These are phyloP conservation scores for Lasiodiplodia sp. DNA, from an alignment of 2,329 filamentous ascomycete genomes.

Conservation along the genomic window DNA sequence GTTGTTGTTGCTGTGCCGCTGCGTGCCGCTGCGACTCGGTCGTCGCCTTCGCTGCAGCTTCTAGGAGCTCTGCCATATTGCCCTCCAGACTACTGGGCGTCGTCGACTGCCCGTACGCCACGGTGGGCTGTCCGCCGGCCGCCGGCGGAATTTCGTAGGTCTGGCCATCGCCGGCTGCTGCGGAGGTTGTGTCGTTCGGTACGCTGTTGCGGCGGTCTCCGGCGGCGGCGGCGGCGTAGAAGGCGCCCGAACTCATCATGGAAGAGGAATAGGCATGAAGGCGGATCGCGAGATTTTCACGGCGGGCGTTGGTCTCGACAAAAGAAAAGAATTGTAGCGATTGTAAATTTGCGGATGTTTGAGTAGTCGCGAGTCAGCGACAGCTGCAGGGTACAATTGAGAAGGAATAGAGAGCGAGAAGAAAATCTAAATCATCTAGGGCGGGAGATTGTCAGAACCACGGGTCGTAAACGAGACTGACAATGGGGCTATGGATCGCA, in stretches of 20 bases:
- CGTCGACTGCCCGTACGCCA: background rate
- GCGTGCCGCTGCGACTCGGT: slow-evolving; percentile 34
- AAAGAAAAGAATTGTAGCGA: background rate
- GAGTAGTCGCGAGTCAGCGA: too few relatives aligned
- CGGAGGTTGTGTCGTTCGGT: background rate
- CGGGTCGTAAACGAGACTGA: background rate
- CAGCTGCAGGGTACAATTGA: background rate
- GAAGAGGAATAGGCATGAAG: background rate
- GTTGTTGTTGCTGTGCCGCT: background rate
- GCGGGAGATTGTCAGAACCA: slow-evolving; percentile 11
- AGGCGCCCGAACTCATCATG: slow-evolving; percentile 22
- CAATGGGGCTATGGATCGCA: background rate
- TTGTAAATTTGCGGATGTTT: background rate
- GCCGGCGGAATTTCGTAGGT: background rate
- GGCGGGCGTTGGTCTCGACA: background rate
- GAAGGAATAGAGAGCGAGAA: background rate
- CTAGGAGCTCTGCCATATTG: slow-evolving; percentile 43
- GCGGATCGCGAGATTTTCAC: background rate
- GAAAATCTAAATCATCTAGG: background rate
- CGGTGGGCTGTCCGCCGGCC: background rate
- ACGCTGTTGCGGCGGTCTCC: slow-evolving; percentile 2
- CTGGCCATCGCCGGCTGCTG: slow-evolving; percentile 2
- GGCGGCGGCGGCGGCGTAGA: slow-evolving; percentile 13
- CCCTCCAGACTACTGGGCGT: slow-evolving; percentile 10
- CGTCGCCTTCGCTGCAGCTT: slow-evolving; percentile 47